Conservation (phyloP, 768 basidiomycete species). For the Boletus rufocinnamomeus region DNA sequence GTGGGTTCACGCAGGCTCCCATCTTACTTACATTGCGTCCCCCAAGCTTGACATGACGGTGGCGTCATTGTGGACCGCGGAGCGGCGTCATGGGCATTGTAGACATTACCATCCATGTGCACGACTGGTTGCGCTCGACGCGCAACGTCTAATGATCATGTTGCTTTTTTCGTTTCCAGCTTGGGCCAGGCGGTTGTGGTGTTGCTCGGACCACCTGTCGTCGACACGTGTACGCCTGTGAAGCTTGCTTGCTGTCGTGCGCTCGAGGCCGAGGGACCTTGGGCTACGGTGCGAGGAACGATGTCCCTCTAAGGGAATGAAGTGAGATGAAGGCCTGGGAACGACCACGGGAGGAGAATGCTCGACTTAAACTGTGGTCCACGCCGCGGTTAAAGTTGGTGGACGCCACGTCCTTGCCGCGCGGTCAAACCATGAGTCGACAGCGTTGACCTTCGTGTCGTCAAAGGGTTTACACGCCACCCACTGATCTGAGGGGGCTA, state of each 20-base stretch:
- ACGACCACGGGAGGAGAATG: not conserved
- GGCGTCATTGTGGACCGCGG: not conserved
- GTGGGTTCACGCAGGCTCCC: not conserved
- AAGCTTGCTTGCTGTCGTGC: not conserved
- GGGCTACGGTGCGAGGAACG: not conserved
- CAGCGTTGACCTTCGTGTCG: not conserved
- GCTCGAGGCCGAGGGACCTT: not conserved
- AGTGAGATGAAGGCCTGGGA: slow-evolving; percentile 3
- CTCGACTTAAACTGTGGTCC: slow-evolving; percentile 4
- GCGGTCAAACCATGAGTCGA: not conserved
- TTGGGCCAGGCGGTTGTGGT: not conserved
- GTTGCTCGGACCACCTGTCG: not conserved
- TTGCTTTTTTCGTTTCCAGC: not conserved
- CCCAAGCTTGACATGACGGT: slow-evolving; percentile 3
- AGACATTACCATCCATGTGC: not conserved
- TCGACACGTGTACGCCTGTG: slow-evolving; percentile 11
- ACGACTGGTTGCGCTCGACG: not conserved
- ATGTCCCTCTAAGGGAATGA: not conserved
- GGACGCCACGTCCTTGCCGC: not conserved
- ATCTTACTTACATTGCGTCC: slow-evolving; percentile 7
- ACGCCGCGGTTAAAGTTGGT: not conserved
- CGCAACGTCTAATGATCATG: slow-evolving; percentile 4
- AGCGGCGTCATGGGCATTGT: slow-evolving; percentile 6
- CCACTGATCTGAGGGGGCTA: no score
- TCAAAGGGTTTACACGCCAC: slow-evolving; percentile 3